Base-by-base conservation (phyloP, 1,284 basidiomycete species). In the Sanguinoderma infundibulare region DNA sequence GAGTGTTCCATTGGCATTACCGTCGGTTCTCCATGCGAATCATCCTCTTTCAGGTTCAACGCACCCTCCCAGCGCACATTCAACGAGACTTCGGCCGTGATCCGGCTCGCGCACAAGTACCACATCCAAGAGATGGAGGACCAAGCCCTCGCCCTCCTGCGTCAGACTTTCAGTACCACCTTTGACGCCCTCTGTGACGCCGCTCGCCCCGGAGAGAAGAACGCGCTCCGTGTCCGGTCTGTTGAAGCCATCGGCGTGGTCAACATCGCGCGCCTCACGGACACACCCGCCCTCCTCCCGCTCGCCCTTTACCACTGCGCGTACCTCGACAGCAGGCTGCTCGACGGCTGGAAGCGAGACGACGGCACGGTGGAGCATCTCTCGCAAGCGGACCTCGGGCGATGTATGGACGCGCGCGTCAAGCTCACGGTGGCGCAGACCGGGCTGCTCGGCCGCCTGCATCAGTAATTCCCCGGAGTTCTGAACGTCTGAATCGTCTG, bases 51-150 rank as follows among this genome's bases (percentile, higher is more conserved):
- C 10, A 39, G 38, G n/a, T 39, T n/a, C 14, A 26, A 24, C 5
- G 24, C n/a, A 9, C 22, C n/a, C 24, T 20, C 24, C 10, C 14
- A 0, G 2, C 24, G 28, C 34, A 28, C 50, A 2, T 54, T 54
- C 28, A 12, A 35, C 53, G 22, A 42, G 9, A 10, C 44, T n/a
- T 54, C 39, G 8, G 55, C 59, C 3, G 17, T 61, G 17, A 24
- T 59, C 8, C 59, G 56, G 17, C 55, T 64, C 24, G 44, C 59
- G 3, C 63, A 64, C 63, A 64, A 61, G 49, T 61, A 64, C 32
- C 14, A 58, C 3, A 34, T 60, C 5, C 50, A 58, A 2, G 47
- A 47, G 10, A 10, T 64, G 15, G 55, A 36, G 14, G 22, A 39
- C 5, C 24, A 52, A 34, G 28, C 32, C n/a, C 35, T 60, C 22